Evolutionary conservation across 805 yeast species (phyloP), one percentile per base, ranked within the genome.

Genomic region (Metschnikowia anglica): DNA sequence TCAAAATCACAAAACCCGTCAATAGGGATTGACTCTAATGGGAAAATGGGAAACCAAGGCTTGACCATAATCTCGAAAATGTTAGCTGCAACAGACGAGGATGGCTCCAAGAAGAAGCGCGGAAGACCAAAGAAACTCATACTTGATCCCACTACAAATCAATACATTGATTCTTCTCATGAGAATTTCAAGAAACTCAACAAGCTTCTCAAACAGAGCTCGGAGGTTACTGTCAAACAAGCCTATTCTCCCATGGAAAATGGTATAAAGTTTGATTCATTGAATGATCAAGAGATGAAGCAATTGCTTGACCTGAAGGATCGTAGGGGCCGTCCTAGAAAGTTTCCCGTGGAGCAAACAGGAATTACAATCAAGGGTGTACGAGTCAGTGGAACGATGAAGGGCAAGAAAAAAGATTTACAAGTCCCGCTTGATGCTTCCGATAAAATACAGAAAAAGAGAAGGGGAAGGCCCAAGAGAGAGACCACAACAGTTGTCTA

Each of bases 251-350:
- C 44, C 18, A 38, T 47, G 37, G 43, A 40, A 15, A 44, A 21
- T 20, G 49, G 47, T 3, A 38, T 44, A 28, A 47, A 36, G 16
- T 28, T 51, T 31, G 44, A 39, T 31, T 31, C 41, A 13, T 27
- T 43, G 39, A 34, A 51, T 21, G 48, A 43, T 24, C 37, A 41
- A 43, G 48, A 48, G 32, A 28, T 48, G 41, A 39, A 65, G 46
- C 61, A 64, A 43, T 56, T 69, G 24, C 52, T 70, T 20, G 56
- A 59, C 39, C 68, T 59, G 53, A 70, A 75, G 53, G 70, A 73
- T 59, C 62, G 68, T 58, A 44, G 79, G 30, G 80, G 80, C 11
- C 61, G 80, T 49, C 80, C 80, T 2, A 61, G 79, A 49, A 75
- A 75, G 51, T 70, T 70, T 41, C 74, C 78, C 1, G 58, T 68